These are phyloP conservation scores for Sordariomycetes sp. DNA, from an alignment of 2,329 filamentous ascomycete species.

Conservation along the genomic window DNA sequence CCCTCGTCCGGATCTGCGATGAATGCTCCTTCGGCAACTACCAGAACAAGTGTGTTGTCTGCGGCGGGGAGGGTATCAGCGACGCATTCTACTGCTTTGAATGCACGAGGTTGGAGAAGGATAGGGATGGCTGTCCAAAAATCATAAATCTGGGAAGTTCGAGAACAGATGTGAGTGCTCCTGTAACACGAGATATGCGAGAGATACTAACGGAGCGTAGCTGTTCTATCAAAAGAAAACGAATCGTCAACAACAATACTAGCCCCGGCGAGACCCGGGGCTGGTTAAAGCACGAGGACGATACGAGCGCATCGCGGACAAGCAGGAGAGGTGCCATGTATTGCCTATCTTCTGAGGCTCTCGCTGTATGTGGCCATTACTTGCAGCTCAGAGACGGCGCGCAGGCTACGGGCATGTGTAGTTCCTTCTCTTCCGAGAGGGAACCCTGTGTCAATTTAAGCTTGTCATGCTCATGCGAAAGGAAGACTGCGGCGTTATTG, in stretches of 20 bases:
- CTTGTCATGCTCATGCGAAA: no score
- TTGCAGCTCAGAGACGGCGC: no score
- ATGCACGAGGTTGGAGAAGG: constrained; percentile 93
- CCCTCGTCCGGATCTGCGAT: constrained; percentile 95
- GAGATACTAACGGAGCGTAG: constrained; percentile 18
- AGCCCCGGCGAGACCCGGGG: constrained; percentile 38
- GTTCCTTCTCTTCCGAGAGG: no score
- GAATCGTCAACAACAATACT: constrained; percentile 49
- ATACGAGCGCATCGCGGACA: no score
- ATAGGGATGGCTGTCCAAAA: constrained; percentile 95
- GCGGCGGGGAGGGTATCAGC: constrained; percentile 93
- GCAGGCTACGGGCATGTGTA: no score
- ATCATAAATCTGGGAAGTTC: constrained; percentile 97
- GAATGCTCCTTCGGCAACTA: constrained; percentile 99
- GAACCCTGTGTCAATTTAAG: no score
- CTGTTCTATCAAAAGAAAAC: constrained; percentile 60
- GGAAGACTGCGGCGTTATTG: no score
- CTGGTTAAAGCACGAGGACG: no score
- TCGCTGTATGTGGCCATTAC: no score
- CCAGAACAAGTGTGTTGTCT: constrained; percentile 99
- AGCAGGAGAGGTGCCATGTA: no score
- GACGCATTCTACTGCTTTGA: constrained; percentile 99
- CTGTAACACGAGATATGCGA: neutral
- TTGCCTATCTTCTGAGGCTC: no score
- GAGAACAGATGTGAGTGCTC: constrained; percentile 69